phyloP scores from a whole-genome alignment of 345 rosid genomes.

The Tarenaya hassleriana region DNA sequence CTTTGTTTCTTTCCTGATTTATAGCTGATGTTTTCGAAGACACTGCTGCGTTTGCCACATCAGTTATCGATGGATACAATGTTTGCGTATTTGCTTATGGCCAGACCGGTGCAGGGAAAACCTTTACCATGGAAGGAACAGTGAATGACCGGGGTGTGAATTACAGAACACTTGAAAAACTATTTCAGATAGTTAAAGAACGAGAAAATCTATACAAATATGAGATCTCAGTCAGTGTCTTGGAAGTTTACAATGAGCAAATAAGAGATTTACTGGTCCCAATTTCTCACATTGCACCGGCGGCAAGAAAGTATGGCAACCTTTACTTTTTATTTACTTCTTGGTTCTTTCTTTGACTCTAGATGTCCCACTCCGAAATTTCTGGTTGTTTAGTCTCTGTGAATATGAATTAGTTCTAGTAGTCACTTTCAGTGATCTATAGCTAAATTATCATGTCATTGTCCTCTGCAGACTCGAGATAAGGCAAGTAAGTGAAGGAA shows the following conservation, averaged over 20 bases:
- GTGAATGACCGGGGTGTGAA: constrained; percentile 88
- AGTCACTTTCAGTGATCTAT: neutral
- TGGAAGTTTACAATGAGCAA: constrained; percentile 97
- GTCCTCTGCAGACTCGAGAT: constrained; percentile 62
- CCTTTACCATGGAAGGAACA: constrained; percentile 94
- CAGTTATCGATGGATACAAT: constrained; percentile 93
- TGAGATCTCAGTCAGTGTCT: constrained; percentile 81
- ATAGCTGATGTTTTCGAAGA: constrained; percentile 83
- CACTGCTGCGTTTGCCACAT: constrained; percentile 79
- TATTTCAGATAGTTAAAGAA: constrained; percentile 58
- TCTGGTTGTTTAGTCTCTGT: constrained; percentile 4
- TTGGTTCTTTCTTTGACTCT: neutral
- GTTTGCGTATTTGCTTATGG: constrained; percentile 95
- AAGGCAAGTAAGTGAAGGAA: constrained; percentile 72
- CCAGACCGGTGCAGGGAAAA: constrained; percentile 94
- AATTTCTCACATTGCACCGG: constrained; percentile 49
- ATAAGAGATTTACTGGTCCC: constrained; percentile 70
- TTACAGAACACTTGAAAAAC: constrained; percentile 76
- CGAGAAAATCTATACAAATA: constrained; percentile 53
- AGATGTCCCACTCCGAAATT: neutral
- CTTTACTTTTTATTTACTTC: neutral
- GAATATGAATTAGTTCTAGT: constrained; percentile 2
- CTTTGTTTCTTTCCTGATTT: constrained; percentile 13
- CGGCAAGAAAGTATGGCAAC: constrained; percentile 53
- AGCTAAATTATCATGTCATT: neutral